Evolutionary conservation across 805 yeast genomes (phyloP), one percentile per base, ranked within the genome.

Genomic region (Wickerhamiella azyma): DNA sequence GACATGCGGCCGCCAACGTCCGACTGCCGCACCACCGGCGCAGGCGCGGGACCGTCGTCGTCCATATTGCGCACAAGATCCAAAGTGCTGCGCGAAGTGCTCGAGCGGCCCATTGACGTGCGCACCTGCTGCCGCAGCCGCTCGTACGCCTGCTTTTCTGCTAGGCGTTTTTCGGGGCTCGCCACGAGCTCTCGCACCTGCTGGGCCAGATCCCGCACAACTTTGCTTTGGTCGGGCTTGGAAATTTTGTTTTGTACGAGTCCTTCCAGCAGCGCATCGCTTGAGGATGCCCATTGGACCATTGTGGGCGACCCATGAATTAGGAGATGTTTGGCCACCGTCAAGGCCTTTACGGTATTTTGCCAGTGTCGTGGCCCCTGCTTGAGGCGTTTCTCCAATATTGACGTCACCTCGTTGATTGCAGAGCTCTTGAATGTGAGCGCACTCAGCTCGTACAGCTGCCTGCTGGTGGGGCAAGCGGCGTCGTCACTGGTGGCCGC

Each of bases 201-300:
- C 5, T 46, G 16, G 2, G 65, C 60, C 50, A 59, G 60, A 5
- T 61, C 55, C 5, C 64, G 51, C 28, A 61, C 58, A 13, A 60
- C 53, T 6, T 48, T 53, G 16, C 65, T 52, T 40, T 59, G 57
- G 35, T 51, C 47, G 5, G 50, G 42, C 46, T 52, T 56, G 6
- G 50, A 10, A 39, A 48, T 50, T 29, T 45, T 35, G 46, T 51
- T 50, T 7, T 32, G 26, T 14, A 21, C 24, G 35, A 57, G 50
- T 9, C 17, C 29, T 29, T 37, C 35, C 13, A 57, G 33, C 10
- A 52, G 37, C 35, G 17, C 14, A 21, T 24, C 28, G 35, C 48
- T 43, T 1, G 30, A 28, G 6, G 46, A 46, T 21, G 53, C 38
- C 61, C 60, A 56, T 11, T 36, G 45, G 14, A 48, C 21, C 35